Evolutionary conservation across 371 early-diverging fungal species (phyloP).

Genomic region (Entomophthora muscae): DNA sequence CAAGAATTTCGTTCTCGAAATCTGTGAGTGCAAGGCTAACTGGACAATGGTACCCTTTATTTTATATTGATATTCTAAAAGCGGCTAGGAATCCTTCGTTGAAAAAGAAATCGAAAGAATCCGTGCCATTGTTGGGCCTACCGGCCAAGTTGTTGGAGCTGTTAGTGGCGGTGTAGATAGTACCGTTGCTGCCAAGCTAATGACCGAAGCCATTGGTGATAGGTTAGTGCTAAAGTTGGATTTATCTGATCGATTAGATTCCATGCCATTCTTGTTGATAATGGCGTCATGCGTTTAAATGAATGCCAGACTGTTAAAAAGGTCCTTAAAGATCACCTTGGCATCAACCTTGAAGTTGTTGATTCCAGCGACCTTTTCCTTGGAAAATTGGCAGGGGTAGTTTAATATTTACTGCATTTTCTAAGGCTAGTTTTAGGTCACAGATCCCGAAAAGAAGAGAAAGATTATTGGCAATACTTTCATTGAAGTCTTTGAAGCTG

Average conservation of each 20-base stretch:
- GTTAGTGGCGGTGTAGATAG: slow-evolving; percentile 94
- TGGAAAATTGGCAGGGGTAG: slow-evolving; percentile 57
- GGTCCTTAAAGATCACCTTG: slow-evolving; percentile 68
- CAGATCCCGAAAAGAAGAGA: slow-evolving; percentile 92
- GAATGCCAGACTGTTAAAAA: slow-evolving; percentile 74
- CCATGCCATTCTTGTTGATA: slow-evolving; percentile 94
- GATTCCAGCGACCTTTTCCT: slow-evolving; percentile 82
- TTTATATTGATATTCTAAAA: no score
- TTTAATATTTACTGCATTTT: not conserved
- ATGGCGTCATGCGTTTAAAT: slow-evolving; percentile 95
- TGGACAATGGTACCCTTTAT: slow-evolving; percentile 98
- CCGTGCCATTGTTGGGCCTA: slow-evolving; percentile 73
- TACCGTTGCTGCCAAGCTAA: slow-evolving; percentile 90
- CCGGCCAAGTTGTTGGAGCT: slow-evolving; percentile 88
- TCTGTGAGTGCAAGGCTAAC: slow-evolving; percentile 62
- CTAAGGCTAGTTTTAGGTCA: slow-evolving; percentile 17
- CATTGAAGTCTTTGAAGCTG: slow-evolving; percentile 89
- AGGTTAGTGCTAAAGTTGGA: slow-evolving; percentile 22
- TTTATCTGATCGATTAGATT: slow-evolving; percentile 23
- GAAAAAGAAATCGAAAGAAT: slow-evolving; percentile 93
- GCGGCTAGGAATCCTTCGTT: slow-evolving; percentile 62
- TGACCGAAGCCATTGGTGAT: slow-evolving; percentile 93
- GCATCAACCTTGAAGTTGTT: slow-evolving; percentile 85
- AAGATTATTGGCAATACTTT: slow-evolving; percentile 97
- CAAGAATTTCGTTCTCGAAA: slow-evolving; percentile 77